A percentile compares a stretch with the other conserved stretches of the same genome.
These are phyloP conservation scores for Kwoniella sp. DNA, from an alignment of 768 basidiomycete genomes.

Conservation along the genomic window DNA sequence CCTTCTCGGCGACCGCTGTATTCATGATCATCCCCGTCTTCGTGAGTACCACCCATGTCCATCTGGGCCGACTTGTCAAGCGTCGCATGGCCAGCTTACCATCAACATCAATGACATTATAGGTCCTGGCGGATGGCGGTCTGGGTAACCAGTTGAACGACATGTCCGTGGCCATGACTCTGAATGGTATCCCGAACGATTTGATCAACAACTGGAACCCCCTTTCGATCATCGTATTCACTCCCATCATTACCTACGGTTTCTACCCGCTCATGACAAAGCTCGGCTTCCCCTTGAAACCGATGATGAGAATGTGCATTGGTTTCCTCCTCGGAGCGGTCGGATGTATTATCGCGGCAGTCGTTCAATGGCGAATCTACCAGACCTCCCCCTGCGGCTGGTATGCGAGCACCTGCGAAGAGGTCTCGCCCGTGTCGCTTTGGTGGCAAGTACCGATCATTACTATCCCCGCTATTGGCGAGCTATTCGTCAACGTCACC, in stretches of 20 bases:
- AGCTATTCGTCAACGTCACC: constrained; percentile 54
- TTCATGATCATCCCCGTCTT: constrained; percentile 55
- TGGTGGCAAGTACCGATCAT: constrained; percentile 50
- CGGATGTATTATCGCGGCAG: constrained; percentile 47
- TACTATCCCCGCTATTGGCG: constrained; percentile 42
- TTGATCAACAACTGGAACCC: constrained; percentile 54
- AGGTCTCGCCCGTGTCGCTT: constrained; percentile 37
- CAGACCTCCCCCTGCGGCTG: constrained; percentile 52
- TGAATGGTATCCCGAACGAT: constrained; percentile 53
- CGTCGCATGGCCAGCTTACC: too few relatives aligned
- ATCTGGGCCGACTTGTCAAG: too few relatives aligned
- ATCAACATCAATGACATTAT: too few relatives aligned
- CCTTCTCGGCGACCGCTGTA: constrained; percentile 50
- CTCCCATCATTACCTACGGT: constrained; percentile 52
- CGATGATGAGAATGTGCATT: constrained; percentile 47
- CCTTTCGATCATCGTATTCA: constrained; percentile 44
- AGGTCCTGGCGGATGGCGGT: constrained; percentile 51
- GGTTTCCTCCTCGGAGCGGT: constrained; percentile 39
- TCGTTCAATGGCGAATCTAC: constrained; percentile 55
- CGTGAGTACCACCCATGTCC: too few relatives aligned
- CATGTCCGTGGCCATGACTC: constrained; percentile 49
- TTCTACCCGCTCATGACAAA: constrained; percentile 44
- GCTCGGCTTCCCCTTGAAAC: constrained; percentile 43
- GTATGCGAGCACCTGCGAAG: constrained; percentile 47
- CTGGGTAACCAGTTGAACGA: constrained; percentile 46